Conservation (phyloP, 2,329 filamentous ascomycete species). For the Rasamsonia emersonii region DNA sequence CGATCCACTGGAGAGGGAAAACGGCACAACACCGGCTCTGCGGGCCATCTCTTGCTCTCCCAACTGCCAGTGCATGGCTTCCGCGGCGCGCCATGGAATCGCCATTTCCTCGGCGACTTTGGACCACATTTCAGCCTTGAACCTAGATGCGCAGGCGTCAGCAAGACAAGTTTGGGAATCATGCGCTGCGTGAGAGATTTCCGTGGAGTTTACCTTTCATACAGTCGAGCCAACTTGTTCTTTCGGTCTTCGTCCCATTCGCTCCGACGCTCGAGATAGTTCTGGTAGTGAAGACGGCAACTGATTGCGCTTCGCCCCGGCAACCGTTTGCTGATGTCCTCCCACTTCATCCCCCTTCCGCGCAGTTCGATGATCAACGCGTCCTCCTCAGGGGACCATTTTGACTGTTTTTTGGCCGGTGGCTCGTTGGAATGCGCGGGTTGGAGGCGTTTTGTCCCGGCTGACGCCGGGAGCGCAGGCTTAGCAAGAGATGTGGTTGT, state of each 20-base stretch:
- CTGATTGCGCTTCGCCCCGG: conserved; percentile 89
- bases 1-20: conserved; percentile 57
- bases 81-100: conserved; percentile 88
- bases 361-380: conserved; percentile 87
- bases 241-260: conserved; percentile 98
- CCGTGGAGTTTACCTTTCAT: conserved; percentile 73
- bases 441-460: conserved; percentile 34
- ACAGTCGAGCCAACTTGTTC: conserved; percentile 88
- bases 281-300: conserved; percentile 91
- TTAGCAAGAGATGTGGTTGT: conserved; percentile 21
- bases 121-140: conserved; percentile 97
- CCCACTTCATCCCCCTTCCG: conserved; percentile 93
- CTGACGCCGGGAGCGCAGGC: conserved; percentile 21
- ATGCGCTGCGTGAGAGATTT: too few relatives aligned
- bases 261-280: conserved; percentile 85
- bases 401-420: conserved; percentile 88
- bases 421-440: conserved; percentile 46
- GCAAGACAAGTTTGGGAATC: conserved; percentile 1
- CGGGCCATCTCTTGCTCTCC: conserved; percentile 90
- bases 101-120: conserved; percentile 92
- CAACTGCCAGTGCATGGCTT: conserved; percentile 97
- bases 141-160: conserved; percentile 48
- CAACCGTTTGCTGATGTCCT: conserved; percentile 87
- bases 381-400: conserved; percentile 92
- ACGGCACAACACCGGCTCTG: conserved; percentile 80